These are phyloP conservation scores for Cenchrus purpureus DNA, from an alignment of 176 grass and related monocot genomes.

Conservation along the genomic window DNA sequence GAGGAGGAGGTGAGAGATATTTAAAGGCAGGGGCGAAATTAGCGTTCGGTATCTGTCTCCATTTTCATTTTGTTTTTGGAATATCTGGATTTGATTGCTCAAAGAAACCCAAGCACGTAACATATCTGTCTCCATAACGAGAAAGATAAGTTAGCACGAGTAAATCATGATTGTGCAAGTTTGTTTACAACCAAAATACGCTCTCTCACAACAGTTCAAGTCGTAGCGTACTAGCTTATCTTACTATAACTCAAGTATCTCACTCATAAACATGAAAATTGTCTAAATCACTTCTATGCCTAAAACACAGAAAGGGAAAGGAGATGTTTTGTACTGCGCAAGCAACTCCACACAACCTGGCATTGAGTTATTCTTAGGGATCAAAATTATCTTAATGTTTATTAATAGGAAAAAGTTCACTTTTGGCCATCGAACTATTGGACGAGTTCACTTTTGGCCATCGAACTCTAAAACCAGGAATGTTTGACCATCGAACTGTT, in stretches of 20 bases:
- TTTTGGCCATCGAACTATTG: no score
- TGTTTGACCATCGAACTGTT: no score
- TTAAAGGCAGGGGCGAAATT: slow-evolving; percentile 22
- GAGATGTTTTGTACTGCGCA: no score
- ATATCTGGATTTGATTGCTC: neutral
- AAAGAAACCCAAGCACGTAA: neutral
- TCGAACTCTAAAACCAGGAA: no score
- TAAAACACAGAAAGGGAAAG: no score
- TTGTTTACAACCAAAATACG: neutral
- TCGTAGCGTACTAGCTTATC: neutral
- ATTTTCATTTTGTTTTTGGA: neutral
- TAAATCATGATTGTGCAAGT: neutral
- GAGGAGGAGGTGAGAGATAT: neutral
- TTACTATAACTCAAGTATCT: neutral
- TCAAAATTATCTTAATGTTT: neutral
- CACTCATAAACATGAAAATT: neutral
- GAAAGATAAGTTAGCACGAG: neutral
- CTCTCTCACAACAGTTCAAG: neutral
- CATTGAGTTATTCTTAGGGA: no score
- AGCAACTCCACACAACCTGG: no score
- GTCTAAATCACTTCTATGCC: no score
- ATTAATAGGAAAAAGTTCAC: no score
- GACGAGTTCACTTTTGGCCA: no score
- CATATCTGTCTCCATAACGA: neutral
- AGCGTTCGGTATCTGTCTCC: neutral